Base-by-base conservation (phyloP, 2,329 filamentous ascomycete species). In the Paracoccidioides lutzii region DNA sequence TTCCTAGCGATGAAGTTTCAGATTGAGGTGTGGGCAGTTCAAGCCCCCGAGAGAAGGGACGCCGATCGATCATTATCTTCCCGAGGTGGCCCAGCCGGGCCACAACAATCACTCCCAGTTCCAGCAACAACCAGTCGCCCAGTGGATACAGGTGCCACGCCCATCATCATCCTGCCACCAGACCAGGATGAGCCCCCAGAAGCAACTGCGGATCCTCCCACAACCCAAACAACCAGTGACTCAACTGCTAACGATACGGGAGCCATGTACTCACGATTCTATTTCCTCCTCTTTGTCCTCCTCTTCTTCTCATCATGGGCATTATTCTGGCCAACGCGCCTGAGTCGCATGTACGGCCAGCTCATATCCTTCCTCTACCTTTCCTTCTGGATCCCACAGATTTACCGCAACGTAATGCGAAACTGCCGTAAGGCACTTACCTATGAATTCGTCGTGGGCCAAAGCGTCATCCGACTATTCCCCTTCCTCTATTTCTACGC, bases 311-410 rank as follows among this genome's bases (percentile, higher is more conserved):
- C 79, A 5, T 72, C 83, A 5, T 81, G 81, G 67, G 78, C 80
- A 28, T 75, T 77, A 35, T 75, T 80, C 0, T 81, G 81, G 70
- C 80, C 81, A 0, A 68, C 73, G 3, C 70, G 72, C 1, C 65
- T 79, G 2, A 76, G 78, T 30, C 74, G 74, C 2, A 66, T 76
- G 44, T 85, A 82, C 67, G 76, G 77, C 59, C 77, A 90, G 66
- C 60, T 77, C 2, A 73, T 95, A 28, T 78, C 81, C 2, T 82
- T 91, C 63, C 61, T 80, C 54, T 96, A 96, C 67, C 80, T 96
- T 46, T 95, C 90, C 22, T 84, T 96, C 66, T 97, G 91, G 91
- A 67, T 84, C 0, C 91, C 93, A 0, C 93, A 98, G 69, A 95
- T 97, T 62, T 81, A 87, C 66, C 87, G 93, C 59, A 98, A 98